A percentile compares a stretch with the other conserved stretches of the same genome.
phyloP scores from a whole-genome alignment of 2,329 filamentous ascomycete genomes.

The Trichoderma atrobrunneum region DNA sequence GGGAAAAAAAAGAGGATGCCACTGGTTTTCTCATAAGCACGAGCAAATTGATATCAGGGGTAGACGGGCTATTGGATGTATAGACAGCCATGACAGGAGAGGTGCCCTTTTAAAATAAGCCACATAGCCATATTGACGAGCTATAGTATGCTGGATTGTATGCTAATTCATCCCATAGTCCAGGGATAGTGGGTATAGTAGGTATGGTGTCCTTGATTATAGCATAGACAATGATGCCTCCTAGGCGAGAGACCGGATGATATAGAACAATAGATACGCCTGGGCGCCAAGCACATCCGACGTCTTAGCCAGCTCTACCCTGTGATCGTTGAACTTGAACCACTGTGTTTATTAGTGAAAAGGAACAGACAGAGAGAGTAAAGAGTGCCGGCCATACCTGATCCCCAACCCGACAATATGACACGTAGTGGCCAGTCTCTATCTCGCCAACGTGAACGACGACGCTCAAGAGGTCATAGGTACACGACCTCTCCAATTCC shows the following conservation, averaged over 20 bases:
- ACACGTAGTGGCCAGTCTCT: conserved; percentile 87
- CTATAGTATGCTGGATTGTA: background rate
- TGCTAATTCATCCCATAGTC: background rate
- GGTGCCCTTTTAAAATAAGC: background rate
- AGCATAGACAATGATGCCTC: background rate
- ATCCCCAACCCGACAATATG: conserved; percentile 79
- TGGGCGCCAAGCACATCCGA: conserved; percentile 82
- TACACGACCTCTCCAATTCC: conserved; percentile 63
- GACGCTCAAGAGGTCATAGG: conserved; percentile 84
- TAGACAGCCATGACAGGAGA: background rate
- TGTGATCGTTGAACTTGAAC: conserved; percentile 95
- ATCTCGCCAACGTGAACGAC: conserved; percentile 93
- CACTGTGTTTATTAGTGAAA: conserved; percentile 53
- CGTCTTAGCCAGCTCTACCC: conserved; percentile 78
- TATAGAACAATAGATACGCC: conserved; percentile 89
- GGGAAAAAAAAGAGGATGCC: background rate
- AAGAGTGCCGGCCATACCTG: conserved; percentile 40
- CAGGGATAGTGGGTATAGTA: background rate
- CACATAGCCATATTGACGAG: background rate
- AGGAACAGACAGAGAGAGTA: background rate
- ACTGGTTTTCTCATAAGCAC: background rate
- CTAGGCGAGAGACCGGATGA: conserved; percentile 57
- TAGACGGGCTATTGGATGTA: background rate
- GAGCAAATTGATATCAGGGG: background rate
- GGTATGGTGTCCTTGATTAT: background rate